Base-by-base conservation (phyloP, 768 basidiomycete species). In the Gelatoporia subvermispora region DNA sequence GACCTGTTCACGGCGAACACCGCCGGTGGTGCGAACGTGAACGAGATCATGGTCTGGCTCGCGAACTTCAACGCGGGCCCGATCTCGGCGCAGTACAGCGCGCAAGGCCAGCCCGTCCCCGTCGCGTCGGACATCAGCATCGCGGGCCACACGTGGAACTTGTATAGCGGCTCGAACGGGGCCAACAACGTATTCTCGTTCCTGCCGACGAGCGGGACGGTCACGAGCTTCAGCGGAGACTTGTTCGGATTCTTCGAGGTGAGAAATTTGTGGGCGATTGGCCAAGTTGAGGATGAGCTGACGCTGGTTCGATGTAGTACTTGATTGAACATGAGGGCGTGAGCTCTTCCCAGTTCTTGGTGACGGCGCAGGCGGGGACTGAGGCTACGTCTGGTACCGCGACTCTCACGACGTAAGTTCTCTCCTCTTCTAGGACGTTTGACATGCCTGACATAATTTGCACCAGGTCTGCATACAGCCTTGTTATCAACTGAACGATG, bases 11-110 rank as follows among this genome's bases (percentile, higher is more conserved):
- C 82, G 0, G 76, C 82, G 2, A 57, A 56, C 50, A 66, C 67
- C 4, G 36, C 77, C 31, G 75, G 75, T 1, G 82, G 82, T 25
- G 62, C 70, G 35, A 72, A 72, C 45, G 51, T 54, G 25, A 56
- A 67, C 51, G 74, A 76, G 51, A 71, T 84, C 55, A 85, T 85
- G 83, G 63, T 85, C 50, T 84, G 83, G 84, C 72, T 84, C 13
- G 81, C 71, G 1, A 79, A 75, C 56, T 72, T 63, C 67, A 76
- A 77, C 53, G 74, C 81, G 3, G 73, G 73, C 2, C 84, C 84
- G 1, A 82, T 84, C 51, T 79, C 79, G 13, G 63, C 67, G 17
- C 17, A 53, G 0, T 84, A 81, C 59, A 63, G 65, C 57, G 62
- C 71, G 0, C 45, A 66, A 16, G 82, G 82, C 3, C 60, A 70